These are phyloP conservation scores for Micractinium conductrix DNA, from an alignment of 139 green algal species.

Conservation along the genomic window DNA sequence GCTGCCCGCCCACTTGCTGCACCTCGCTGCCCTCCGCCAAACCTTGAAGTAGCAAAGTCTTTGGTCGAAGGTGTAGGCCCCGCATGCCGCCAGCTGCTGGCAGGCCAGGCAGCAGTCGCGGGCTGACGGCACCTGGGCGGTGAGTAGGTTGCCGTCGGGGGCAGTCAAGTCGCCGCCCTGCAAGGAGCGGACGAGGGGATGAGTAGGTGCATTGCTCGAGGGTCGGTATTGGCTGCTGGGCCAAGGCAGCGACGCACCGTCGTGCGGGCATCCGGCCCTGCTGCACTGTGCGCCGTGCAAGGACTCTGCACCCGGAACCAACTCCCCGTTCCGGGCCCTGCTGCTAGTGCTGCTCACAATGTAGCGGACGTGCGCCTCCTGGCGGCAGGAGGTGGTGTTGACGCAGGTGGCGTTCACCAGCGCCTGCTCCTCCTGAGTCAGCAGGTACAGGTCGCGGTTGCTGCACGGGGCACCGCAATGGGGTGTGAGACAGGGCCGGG, in stretches of 20 bases:
- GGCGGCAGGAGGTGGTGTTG: neutral
- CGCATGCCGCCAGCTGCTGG: neutral
- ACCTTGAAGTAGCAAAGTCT: slow-evolving; percentile 6
- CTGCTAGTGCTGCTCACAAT: neutral
- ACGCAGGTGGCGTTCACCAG: slow-evolving; percentile 3
- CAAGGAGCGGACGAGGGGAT: neutral
- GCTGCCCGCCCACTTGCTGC: too few species aligned
- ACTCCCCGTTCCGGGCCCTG: neutral
- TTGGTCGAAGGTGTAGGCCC: slow-evolving; percentile 1
- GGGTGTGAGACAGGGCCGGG: neutral
- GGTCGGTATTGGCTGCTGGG: neutral
- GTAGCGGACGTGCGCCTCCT: neutral
- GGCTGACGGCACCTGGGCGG: neutral
- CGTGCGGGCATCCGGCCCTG: neutral
- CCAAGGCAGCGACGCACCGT: too few species aligned
- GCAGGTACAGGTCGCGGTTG: slow-evolving; percentile 13
- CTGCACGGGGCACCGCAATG: neutral
- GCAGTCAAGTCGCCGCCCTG: slow-evolving; percentile 1
- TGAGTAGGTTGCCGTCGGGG: neutral
- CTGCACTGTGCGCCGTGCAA: neutral
- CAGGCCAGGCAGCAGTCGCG: slow-evolving; percentile 19
- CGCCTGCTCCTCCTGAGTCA: slow-evolving; percentile 14
- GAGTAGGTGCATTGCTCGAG: neutral
- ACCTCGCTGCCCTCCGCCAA: neutral
- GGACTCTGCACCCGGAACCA: neutral